phyloP scores from a whole-genome alignment of 495 filamentous ascomycete species.

The Penicillium lividum region DNA sequence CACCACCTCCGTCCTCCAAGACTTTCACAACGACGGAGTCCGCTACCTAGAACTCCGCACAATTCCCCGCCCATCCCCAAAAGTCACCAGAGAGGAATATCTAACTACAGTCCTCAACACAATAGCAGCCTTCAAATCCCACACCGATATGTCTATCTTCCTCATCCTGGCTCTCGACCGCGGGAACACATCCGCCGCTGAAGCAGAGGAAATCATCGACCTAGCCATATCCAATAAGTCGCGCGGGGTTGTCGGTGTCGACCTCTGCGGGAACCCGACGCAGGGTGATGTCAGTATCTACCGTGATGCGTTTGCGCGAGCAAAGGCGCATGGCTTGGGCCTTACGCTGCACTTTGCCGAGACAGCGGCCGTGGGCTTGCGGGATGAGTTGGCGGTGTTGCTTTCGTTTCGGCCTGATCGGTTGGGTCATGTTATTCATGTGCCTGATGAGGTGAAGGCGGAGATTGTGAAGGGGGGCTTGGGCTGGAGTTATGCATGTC shows the following conservation, averaged over 20 bases:
- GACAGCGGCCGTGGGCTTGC: constrained; percentile 49
- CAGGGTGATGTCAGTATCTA: constrained; percentile 60
- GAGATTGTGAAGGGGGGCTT: constrained; percentile 54
- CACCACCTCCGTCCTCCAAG: constrained; percentile 66
- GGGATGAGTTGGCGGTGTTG: constrained; percentile 60
- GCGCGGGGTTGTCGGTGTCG: constrained; percentile 70
- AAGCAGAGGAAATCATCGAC: constrained; percentile 61
- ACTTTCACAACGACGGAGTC: constrained; percentile 72
- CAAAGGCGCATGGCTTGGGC: constrained; percentile 53
- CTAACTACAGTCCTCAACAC: constrained; percentile 61
- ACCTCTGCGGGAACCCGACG: constrained; percentile 77
- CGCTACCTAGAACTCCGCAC: constrained; percentile 81
- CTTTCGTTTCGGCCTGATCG: constrained; percentile 68
- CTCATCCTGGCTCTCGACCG: constrained; percentile 81
- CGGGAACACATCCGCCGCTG: constrained; percentile 49
- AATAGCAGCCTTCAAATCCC: constrained; percentile 49
- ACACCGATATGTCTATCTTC: constrained; percentile 47
- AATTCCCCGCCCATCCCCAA: constrained; percentile 65
- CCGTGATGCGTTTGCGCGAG: constrained; percentile 54
- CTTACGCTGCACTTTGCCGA: constrained; percentile 84
- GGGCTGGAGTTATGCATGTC: constrained; percentile 77
- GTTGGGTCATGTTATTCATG: constrained; percentile 79
- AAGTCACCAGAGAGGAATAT: constrained; percentile 63
- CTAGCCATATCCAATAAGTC: constrained; percentile 58
- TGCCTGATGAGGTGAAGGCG: constrained; percentile 55